Conservation (phyloP, 192 early-diverging fungal genomes). For the Gamsiella multidivaricata region DNA sequence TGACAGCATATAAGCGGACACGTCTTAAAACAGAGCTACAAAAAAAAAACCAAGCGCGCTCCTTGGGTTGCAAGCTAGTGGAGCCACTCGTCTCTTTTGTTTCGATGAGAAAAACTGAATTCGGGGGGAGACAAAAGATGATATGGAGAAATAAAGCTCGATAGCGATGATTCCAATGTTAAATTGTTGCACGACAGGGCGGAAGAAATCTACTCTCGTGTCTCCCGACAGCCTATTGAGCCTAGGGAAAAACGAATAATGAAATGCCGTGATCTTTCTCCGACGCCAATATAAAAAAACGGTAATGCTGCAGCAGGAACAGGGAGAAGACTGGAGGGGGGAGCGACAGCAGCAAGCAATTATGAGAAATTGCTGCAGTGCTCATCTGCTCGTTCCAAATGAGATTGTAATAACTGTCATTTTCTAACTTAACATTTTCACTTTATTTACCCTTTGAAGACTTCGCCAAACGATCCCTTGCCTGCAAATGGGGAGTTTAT, state of each 20-base stretch:
- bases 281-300: no score
- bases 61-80: not conserved
- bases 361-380: no score
- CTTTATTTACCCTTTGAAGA: conserved; percentile 83
- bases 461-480: conserved; percentile 86
- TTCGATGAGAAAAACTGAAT: not conserved
- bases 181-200: not conserved
- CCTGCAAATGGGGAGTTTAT: conserved; percentile 51
- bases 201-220: not conserved
- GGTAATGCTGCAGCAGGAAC: no score
- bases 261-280: no score
- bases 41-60: not conserved
- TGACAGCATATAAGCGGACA: conserved; percentile 41
- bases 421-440: no score
- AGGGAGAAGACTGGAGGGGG: no score
- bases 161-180: conserved; percentile 1
- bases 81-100: not conserved
- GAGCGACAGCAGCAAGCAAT: no score
- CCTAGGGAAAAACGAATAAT: no score
- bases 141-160: not conserved
- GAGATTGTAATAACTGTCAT: no score
- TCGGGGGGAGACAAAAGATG: not conserved
- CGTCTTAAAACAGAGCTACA: not conserved
- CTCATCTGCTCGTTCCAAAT: no score
- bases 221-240: no score